phyloP scores from a whole-genome alignment of 805 yeast genomes.

The Sugiyamaella smithiae region DNA sequence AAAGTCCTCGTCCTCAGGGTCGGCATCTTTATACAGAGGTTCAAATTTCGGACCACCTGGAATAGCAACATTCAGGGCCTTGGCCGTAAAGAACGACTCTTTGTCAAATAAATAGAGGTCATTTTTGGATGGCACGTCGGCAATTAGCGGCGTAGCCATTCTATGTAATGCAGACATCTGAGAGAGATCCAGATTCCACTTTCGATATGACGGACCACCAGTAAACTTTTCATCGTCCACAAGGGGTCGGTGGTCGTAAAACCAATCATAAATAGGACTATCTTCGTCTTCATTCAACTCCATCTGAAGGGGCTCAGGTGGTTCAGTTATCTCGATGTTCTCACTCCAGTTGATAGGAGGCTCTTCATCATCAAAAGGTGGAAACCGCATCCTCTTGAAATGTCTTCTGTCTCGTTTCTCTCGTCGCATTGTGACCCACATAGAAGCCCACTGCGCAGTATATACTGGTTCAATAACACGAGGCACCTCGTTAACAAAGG shows the following conservation, averaged over 20 bases:
- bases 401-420: constrained; percentile 89
- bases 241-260: constrained; percentile 75
- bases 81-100: constrained; percentile 82
- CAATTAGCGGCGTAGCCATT: constrained; percentile 66
- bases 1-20: constrained; percentile 62
- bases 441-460: constrained; percentile 91
- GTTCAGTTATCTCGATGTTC: constrained; percentile 67
- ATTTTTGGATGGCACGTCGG: constrained; percentile 57
- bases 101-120: constrained; percentile 71
- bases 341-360: constrained; percentile 86
- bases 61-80: constrained; percentile 78
- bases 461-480: constrained; percentile 90
- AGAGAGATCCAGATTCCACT: constrained; percentile 62
- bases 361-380: constrained; percentile 97
- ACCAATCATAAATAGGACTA: constrained; percentile 63
- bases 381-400: constrained; percentile 89
- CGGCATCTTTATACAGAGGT: constrained; percentile 67
- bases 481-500: constrained; percentile 91
- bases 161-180: constrained; percentile 65
- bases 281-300: constrained; percentile 67
- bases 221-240: constrained; percentile 53
- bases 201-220: constrained; percentile 74
- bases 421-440: constrained; percentile 90
- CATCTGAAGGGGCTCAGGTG: constrained; percentile 65
- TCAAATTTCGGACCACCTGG: constrained; percentile 98